Evolutionary conservation across 2,329 filamentous ascomycete species (phyloP).

Genomic region (Colletotrichum aenigma): DNA sequence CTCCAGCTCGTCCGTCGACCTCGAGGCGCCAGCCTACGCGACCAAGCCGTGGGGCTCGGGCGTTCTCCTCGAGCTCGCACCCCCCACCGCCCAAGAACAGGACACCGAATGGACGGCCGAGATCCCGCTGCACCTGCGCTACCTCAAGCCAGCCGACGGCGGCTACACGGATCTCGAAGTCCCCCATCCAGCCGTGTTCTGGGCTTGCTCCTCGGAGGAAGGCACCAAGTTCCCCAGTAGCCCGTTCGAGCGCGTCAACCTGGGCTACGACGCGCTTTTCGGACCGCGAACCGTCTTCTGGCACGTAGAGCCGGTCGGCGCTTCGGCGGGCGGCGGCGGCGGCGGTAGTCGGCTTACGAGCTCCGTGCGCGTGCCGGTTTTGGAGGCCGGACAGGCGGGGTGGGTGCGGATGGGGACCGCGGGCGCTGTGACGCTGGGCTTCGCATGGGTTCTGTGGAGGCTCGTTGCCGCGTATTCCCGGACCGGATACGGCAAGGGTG

Average conservation of each 20-base stretch:
- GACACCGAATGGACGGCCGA: slow-evolving; percentile 64
- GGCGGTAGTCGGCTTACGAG: slow-evolving; percentile 50
- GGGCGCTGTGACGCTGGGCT: slow-evolving; percentile 64
- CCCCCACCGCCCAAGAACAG: slow-evolving; percentile 43
- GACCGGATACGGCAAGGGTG: slow-evolving; percentile 32
- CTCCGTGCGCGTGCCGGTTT: slow-evolving; percentile 66
- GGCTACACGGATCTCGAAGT: slow-evolving; percentile 63
- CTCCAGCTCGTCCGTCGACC: slow-evolving; percentile 78
- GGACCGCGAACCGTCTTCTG: slow-evolving; percentile 80
- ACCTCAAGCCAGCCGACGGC: slow-evolving; percentile 66
- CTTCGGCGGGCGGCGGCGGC: neutral
- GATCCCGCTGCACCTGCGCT: slow-evolving; percentile 86
- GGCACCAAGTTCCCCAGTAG: slow-evolving; percentile 73
- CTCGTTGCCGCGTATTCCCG: slow-evolving; percentile 44
- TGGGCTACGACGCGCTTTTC: slow-evolving; percentile 89
- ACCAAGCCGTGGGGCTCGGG: slow-evolving; percentile 79
- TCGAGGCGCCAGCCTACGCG: slow-evolving; percentile 88
- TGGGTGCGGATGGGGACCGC: slow-evolving; percentile 62
- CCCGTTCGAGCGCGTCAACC: slow-evolving; percentile 82
- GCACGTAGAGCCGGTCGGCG: slow-evolving; percentile 66
- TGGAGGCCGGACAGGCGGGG: slow-evolving; percentile 55
- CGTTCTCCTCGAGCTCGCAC: slow-evolving; percentile 75
- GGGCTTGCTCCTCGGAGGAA: slow-evolving; percentile 77
- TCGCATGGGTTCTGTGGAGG: slow-evolving; percentile 72
- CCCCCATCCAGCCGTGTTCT: slow-evolving; percentile 86